Conservation (phyloP, 192 early-diverging fungal species). For the Coemansia sp. region DNA sequence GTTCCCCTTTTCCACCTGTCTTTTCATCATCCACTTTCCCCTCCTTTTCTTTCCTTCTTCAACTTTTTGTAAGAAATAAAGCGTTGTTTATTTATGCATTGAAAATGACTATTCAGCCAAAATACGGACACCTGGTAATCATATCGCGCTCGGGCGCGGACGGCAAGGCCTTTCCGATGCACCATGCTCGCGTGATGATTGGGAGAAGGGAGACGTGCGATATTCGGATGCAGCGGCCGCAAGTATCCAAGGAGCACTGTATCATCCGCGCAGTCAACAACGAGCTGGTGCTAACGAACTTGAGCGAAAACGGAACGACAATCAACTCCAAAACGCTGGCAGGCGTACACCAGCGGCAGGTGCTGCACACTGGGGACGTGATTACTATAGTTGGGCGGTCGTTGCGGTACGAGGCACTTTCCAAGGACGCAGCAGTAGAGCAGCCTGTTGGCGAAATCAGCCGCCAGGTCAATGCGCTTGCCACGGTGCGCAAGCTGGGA, state of each 20-base stretch:
- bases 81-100: background rate
- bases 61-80: background rate
- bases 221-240: slow-evolving; percentile 41
- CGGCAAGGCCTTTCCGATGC: slow-evolving; percentile 48
- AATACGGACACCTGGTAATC: slow-evolving; percentile 39
- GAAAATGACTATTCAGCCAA: slow-evolving; percentile 17
- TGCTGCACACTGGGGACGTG: slow-evolving; percentile 27
- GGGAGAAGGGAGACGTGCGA: slow-evolving; percentile 53
- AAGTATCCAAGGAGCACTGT: slow-evolving; percentile 52
- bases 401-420: slow-evolving; percentile 37
- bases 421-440: slow-evolving; percentile 7
- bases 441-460: slow-evolving; percentile 7
- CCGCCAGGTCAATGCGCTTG: background rate
- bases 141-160: slow-evolving; percentile 44
- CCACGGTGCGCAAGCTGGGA: background rate
- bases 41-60: background rate
- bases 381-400: slow-evolving; percentile 47
- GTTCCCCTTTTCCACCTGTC: background rate
- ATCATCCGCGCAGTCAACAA: slow-evolving; percentile 19
- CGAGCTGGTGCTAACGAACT: slow-evolving; percentile 33
- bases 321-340: slow-evolving; percentile 14
- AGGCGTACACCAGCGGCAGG: slow-evolving; percentile 20
- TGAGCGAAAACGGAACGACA: slow-evolving; percentile 34
- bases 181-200: slow-evolving; percentile 36
- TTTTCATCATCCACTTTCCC: background rate